Percentiles rank a stretch among this genome's conserved stretches.
phyloP scores from a whole-genome alignment of 176 grass and related monocot species.

The Rhynchospora tenuis region DNA sequence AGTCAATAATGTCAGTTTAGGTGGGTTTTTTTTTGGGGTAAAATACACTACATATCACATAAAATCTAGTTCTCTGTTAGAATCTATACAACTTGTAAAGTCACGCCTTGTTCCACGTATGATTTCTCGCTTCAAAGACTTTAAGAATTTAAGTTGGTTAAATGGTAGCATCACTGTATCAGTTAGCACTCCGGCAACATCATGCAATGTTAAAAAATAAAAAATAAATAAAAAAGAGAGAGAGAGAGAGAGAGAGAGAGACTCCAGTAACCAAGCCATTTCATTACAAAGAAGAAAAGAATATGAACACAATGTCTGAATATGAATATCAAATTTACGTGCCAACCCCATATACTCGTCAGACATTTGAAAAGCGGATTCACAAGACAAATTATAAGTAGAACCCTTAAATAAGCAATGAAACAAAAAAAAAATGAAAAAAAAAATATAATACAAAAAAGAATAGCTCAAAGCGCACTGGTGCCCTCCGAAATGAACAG shows the following conservation, averaged over 20 bases:
- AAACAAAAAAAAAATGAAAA: constrained; percentile 6
- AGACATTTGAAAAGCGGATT: constrained; percentile 21
- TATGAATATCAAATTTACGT: constrained; percentile 18
- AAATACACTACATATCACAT: too few species aligned
- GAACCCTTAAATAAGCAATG: constrained; percentile 3
- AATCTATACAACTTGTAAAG: too few species aligned
- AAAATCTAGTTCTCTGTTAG: too few species aligned
- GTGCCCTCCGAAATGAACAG: constrained; percentile 24
- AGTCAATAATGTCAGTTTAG: too few species aligned
- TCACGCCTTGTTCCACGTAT: too few species aligned
- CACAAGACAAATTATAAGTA: constrained; percentile 23
- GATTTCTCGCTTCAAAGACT: too few species aligned
- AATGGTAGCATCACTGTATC: too few species aligned
- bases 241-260: not conserved
- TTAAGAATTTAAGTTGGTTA: too few species aligned
- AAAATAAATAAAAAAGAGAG: too few species aligned
- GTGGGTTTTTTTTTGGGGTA: too few species aligned
- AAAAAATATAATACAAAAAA: constrained; percentile 38
- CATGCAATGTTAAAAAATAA: not conserved
- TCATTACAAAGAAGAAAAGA: constrained; percentile 2
- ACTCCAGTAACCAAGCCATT: constrained; percentile 8
- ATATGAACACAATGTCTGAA: constrained; percentile 22
- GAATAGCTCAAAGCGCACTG: constrained; percentile 36
- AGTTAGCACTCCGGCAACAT: not conserved
- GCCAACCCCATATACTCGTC: constrained; percentile 19